Evolutionary conservation across 306 rosid species (phyloP), one percentile per base, ranked within the genome.

Genomic region (Adenanthera pavonina): DNA sequence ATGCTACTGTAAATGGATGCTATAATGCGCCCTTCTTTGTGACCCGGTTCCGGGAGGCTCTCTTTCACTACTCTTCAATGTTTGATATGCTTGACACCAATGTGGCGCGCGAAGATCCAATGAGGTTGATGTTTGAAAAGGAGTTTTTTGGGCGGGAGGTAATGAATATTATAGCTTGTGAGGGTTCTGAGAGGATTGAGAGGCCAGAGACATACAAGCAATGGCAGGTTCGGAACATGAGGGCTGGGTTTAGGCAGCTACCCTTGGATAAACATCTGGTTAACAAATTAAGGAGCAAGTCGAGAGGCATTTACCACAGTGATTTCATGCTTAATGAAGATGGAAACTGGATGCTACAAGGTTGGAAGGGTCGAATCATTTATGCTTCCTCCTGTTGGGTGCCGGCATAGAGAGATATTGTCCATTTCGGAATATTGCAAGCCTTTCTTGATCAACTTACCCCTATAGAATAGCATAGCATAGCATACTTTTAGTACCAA

Each of bases 141-240:
- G 92, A 89, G 86, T 84, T 91, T 69, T 40, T 75, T 40, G 96
- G 89, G 30, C 75, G 92, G 20, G 87, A 83, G 80, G 85, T 84
- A 44, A 68, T 89, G 77, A 91, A 89, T 81, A 77, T 74, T 48
- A 19, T 91, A 59, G 95, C 95, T 19, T 91, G 95, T 61, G 95
- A 91, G 84, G 95, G 95, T n/a, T 70, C 65, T 10, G 89, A n/a
- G n/a, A n/a, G n/a, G n/a, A n/a, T n/a, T n/a, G n/a, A n/a, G n/a
- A n/a, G n/a, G n/a, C n/a, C n/a, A 86, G 85, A 88, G 81, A 84
- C 92, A 54, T 91, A 91, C 80, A 91, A 91, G 86, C 95, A 88
- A 79, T 89, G 95, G 95, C 93, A 85, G 65, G 78, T 81, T 41
- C 85, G 90, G 70, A 81, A 53, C 76, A 83, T 40, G 67, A 84